Evolutionary conservation across 352 stramenopile genomes (phyloP).

Genomic region (Thraustotheca clavata): DNA sequence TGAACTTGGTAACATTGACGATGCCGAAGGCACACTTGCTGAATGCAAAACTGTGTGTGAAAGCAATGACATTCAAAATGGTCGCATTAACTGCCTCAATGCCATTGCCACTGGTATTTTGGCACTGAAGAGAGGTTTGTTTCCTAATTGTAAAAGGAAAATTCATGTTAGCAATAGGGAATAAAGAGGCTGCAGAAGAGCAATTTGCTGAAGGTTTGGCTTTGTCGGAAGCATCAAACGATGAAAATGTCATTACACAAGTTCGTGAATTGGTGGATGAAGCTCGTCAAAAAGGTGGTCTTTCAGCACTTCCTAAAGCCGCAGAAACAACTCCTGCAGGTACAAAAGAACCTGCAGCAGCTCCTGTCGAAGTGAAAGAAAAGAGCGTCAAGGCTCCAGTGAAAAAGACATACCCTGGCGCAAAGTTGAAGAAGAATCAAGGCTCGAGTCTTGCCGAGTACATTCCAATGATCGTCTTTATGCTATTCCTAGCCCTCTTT

Average conservation of each 20-base stretch:
- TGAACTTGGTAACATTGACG: slow-evolving; percentile 15
- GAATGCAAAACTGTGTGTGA: slow-evolving; percentile 7
- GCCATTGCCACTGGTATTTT: slow-evolving; percentile 17
- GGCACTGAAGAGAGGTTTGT: slow-evolving; percentile 1
- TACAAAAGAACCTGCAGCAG: not conserved
- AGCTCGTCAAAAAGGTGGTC: slow-evolving; percentile 6
- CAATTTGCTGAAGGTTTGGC: slow-evolving; percentile 14
- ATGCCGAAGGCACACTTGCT: slow-evolving; percentile 9
- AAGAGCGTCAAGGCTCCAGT: not conserved
- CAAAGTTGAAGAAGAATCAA: slow-evolving; percentile 9
- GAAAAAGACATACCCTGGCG: slow-evolving; percentile 20
- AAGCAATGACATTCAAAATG: slow-evolving; percentile 6
- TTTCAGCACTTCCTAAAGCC: not conserved
- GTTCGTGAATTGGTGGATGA: slow-evolving; percentile 15
- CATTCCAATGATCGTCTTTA: slow-evolving; percentile 18
- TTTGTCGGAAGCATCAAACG: slow-evolving; percentile 6
- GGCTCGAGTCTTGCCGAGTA: slow-evolving; percentile 8
- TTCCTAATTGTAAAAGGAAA: not conserved
- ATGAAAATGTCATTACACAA: slow-evolving; percentile 16
- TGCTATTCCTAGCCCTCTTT: slow-evolving; percentile 19
- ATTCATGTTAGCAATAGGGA: not conserved
- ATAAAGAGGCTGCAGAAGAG: slow-evolving; percentile 8
- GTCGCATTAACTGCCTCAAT: slow-evolving; percentile 17
- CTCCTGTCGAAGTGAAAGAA: not conserved
- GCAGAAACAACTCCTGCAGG: not conserved